These are phyloP conservation scores for Cyclotella cryptica DNA, from an alignment of 108 stramenopile species.

Conservation along the genomic window DNA sequence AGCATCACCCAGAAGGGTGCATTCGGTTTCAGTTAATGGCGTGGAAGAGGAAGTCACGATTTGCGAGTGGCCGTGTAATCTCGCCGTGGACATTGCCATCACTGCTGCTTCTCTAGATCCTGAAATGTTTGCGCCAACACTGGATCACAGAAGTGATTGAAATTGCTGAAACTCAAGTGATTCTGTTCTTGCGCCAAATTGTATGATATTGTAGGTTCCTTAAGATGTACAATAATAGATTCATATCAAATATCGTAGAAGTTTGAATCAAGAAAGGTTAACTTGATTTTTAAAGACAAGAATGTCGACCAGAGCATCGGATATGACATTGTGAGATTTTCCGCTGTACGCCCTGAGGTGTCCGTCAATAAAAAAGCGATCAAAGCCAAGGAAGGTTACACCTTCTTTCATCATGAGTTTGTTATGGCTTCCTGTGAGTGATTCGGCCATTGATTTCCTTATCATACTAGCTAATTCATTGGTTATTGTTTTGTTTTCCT, in stretches of 20 bases:
- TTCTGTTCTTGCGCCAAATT: not conserved
- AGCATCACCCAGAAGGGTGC: conserved; percentile 32
- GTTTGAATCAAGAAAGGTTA: not conserved
- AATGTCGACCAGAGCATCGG: not conserved
- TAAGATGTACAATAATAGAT: not conserved
- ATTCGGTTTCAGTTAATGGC: conserved; percentile 17
- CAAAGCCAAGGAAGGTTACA: conserved; percentile 18
- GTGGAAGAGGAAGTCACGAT: conserved; percentile 32
- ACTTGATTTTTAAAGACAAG: conserved; percentile 16
- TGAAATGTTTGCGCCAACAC: not conserved
- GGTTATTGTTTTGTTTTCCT: conserved; percentile 26
- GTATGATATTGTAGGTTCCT: not conserved
- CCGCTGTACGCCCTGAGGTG: not conserved
- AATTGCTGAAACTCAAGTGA: not conserved
- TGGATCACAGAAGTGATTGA: conserved; percentile 10
- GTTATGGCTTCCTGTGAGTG: not conserved
- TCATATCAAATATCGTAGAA: not conserved
- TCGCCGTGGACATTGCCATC: conserved; percentile 75
- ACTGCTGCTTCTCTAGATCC: conserved; percentile 45
- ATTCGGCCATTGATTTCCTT: conserved; percentile 4
- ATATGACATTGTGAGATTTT: not conserved
- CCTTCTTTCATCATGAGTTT: conserved; percentile 4
- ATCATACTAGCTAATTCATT: conserved; percentile 30
- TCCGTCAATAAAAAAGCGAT: not conserved
- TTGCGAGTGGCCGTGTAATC: conserved; percentile 78